Evolutionary conservation across 1,139 yeast species (phyloP).

Genomic region (Kurtzmaniella natalensis): DNA sequence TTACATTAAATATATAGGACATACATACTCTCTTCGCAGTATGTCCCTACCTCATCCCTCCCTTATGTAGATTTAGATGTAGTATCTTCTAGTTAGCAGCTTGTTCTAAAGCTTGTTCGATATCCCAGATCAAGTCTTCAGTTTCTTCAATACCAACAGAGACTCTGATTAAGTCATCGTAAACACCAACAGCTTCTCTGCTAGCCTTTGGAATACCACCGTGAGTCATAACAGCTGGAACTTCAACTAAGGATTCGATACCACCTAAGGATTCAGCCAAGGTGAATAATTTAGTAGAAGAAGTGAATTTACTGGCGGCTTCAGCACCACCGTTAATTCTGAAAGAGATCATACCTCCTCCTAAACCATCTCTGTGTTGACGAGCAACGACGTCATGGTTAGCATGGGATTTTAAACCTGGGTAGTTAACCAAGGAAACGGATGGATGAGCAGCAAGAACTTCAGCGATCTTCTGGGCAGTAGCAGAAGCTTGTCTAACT

Average conservation of each 20-base stretch:
- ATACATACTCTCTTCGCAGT: no score
- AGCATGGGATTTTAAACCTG: conserved; percentile 68
- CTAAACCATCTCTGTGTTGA: conserved; percentile 83
- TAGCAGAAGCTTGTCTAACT: conserved; percentile 61
- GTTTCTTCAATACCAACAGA: conserved; percentile 86
- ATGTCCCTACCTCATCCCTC: no score
- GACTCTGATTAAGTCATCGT: conserved; percentile 75
- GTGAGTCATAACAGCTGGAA: conserved; percentile 91
- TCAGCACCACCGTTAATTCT: conserved; percentile 78
- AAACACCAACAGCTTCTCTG: conserved; percentile 80
- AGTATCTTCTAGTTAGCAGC: conserved; percentile 12
- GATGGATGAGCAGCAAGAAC: conserved; percentile 47
- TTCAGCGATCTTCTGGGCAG: conserved; percentile 72
- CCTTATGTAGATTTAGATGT: no score
- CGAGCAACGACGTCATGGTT: conserved; percentile 58
- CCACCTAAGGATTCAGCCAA: conserved; percentile 92
- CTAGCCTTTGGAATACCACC: conserved; percentile 83
- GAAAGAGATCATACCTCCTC: conserved; percentile 92
- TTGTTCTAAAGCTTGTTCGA: conserved; percentile 60
- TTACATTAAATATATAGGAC: no score
- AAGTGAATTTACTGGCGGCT: conserved; percentile 72
- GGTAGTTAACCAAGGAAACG: conserved; percentile 73
- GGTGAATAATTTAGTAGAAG: conserved; percentile 71
- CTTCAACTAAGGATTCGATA: conserved; percentile 80
- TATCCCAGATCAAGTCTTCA: conserved; percentile 71